Percentiles rank a stretch among this genome's conserved stretches.
Conservation (phyloP, 352 stramenopile species). For the Phytophthora macrochlamydospora region DNA sequence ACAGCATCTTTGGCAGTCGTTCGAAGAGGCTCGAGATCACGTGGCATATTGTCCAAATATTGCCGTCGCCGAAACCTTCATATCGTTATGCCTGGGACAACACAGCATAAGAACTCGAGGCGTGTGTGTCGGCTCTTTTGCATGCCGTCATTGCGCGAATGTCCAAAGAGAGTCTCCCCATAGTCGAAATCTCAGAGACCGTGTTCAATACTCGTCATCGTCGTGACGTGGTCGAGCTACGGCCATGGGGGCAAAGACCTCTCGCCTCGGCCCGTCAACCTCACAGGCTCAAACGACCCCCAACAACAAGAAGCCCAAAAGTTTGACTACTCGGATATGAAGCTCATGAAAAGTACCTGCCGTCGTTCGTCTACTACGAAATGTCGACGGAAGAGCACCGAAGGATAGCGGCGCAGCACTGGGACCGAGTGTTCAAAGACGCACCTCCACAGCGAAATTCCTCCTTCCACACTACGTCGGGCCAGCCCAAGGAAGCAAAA, state of each 20-base stretch:
- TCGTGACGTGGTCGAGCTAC: constrained; percentile 8
- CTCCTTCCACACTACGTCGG: not conserved
- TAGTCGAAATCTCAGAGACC: not conserved
- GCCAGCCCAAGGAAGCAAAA: constrained; percentile 20
- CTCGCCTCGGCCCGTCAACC: constrained; percentile 4
- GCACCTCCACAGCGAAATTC: constrained; percentile 9
- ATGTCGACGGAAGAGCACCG: constrained; percentile 52
- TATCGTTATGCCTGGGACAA: no score
- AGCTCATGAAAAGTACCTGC: constrained; percentile 46
- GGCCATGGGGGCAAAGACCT: constrained; percentile 27
- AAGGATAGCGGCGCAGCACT: constrained; percentile 26
- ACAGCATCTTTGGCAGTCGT: not conserved
- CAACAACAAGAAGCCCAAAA: constrained; percentile 28
- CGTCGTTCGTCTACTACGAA: constrained; percentile 42
- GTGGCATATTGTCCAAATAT: no score
- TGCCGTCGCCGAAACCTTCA: no score
- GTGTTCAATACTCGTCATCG: not conserved
- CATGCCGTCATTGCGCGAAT: no score
- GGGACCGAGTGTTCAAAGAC: constrained; percentile 22
- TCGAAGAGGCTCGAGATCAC: constrained; percentile 9
- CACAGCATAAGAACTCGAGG: no score
- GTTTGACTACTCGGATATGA: constrained; percentile 34
- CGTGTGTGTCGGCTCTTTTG: no score
- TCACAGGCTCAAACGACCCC: not conserved
- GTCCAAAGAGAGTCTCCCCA: no score